Percentiles rank a stretch among this genome's conserved stretches.
These are phyloP conservation scores for Coniochaeta pulveracea DNA, from an alignment of 2,329 filamentous ascomycete genomes.

Conservation along the genomic window DNA sequence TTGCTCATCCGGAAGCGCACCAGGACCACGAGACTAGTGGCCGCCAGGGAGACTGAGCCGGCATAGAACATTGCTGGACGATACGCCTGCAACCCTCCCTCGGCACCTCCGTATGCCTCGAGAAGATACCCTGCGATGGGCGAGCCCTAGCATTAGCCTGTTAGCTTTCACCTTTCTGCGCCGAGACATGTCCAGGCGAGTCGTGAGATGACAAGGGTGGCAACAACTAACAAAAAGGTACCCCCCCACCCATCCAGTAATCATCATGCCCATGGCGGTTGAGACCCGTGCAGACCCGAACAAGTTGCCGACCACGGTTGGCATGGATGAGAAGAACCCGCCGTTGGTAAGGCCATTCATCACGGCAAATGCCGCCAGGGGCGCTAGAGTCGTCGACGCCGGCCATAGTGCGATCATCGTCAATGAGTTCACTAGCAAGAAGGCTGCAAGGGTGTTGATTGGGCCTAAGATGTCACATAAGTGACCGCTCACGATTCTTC, in stretches of 20 bases:
- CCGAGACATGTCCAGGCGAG: neutral
- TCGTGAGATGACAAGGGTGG: conserved; percentile 6
- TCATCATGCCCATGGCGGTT: conserved; percentile 50
- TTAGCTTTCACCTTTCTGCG: neutral
- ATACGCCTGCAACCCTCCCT: conserved; percentile 38
- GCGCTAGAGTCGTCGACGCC: conserved; percentile 38
- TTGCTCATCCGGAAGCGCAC: conserved; percentile 1
- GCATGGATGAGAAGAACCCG: conserved; percentile 53
- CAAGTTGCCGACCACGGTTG: conserved; percentile 47
- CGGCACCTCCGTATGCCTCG: conserved; percentile 38
- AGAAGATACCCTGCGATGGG: conserved; percentile 51
- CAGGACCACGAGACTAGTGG: conserved; percentile 25
- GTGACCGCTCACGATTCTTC: conserved; percentile 41
- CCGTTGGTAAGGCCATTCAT: conserved; percentile 51
- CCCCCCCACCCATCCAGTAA: conserved; percentile 48
- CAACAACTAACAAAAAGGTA: conserved; percentile 46
- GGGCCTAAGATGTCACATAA: conserved; percentile 42
- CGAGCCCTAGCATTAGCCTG: conserved; percentile 30
- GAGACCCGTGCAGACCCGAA: conserved; percentile 43
- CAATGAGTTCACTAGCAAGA: conserved; percentile 38
- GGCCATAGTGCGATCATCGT: conserved; percentile 54
- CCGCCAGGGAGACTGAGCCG: conserved; percentile 35
- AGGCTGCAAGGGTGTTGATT: conserved; percentile 40
- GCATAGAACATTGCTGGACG: conserved; percentile 52
- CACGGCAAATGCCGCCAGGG: conserved; percentile 43